These are phyloP conservation scores for Emergomyces pasteurianus DNA, from an alignment of 2,329 filamentous ascomycete genomes.

Conservation along the genomic window DNA sequence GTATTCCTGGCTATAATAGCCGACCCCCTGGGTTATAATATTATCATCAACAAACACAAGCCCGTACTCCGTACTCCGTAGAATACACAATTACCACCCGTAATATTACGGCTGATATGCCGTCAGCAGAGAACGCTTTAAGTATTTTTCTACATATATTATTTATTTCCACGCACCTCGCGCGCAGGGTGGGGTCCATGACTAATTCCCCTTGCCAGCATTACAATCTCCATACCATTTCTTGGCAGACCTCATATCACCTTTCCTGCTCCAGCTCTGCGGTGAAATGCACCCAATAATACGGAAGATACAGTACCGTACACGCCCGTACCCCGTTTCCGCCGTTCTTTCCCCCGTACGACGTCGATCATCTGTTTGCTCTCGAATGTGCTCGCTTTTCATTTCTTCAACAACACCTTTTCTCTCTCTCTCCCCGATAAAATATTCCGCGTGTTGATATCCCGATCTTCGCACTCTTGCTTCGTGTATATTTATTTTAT, in stretches of 20 bases:
- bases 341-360: neutral
- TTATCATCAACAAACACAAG: too few relatives aligned
- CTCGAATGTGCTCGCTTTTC: neutral
- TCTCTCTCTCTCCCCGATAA: too few relatives aligned
- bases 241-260: neutral
- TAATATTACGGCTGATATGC: too few relatives aligned
- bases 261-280: neutral
- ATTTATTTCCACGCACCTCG: neutral
- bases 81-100: too few relatives aligned
- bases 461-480: neutral
- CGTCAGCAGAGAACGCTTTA: too few relatives aligned
- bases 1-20: too few relatives aligned
- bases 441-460: neutral
- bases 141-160: neutral
- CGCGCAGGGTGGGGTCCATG: neutral
- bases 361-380: too few relatives aligned
- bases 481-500: neutral
- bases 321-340: neutral
- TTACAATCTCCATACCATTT: neutral
- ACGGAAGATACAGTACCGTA: neutral
- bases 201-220: neutral
- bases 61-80: too few relatives aligned
- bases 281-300: neutral
- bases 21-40: too few relatives aligned
- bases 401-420: too few relatives aligned